Evolutionary conservation across 2,329 filamentous ascomycete genomes (phyloP), one percentile per base, ranked within the genome.

Genomic region (Aspergillus sp.): DNA sequence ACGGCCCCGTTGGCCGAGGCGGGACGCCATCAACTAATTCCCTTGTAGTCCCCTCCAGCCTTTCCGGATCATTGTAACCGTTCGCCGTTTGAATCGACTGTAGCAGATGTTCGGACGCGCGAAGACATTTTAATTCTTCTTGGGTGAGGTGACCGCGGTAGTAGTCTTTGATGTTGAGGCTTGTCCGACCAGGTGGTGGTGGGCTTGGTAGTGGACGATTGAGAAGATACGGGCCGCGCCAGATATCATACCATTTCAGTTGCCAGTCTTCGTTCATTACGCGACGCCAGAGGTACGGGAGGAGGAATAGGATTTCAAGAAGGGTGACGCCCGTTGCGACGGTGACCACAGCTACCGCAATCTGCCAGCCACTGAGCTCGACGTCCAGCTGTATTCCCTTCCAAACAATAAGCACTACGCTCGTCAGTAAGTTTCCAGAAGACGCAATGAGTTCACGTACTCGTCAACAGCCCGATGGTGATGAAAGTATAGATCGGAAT

Each of bases 401-500:
- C 58, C 58, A 60, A 6, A 60, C 52, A 34, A 60, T 41, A 23
- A 60, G 52, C 58, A 60, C 57, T 59, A 22, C 22, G 41, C 4
- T 31, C 17, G 46, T 56, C 22, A 53, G 59, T 9, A 23, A 4
- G n/a, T 78, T 64, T 81, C 75, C 54, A 89, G 80, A 58, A 90
- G 83, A 60, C 88, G 82, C 74, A 89, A 73, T 15, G 5, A 80
- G 78, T 43, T 81, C 77, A 56, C 82, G 13, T 54, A 59, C 57
- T 55, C 3, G 58, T 60, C 23, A 60, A 48, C 3, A 31, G 45
- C 2, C 74, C 79, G 46, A 73, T 78, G 7, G 81, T 81, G 60
- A 79, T 69, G 52, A 80, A 76, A 59, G 82, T 78, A 68, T 81
- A 84, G 70, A 79, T 75, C 3, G 82, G 80, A 28, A 80, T 79